Evolutionary conservation across 805 yeast species (phyloP).

Genomic region (Teunomyces atbi): DNA sequence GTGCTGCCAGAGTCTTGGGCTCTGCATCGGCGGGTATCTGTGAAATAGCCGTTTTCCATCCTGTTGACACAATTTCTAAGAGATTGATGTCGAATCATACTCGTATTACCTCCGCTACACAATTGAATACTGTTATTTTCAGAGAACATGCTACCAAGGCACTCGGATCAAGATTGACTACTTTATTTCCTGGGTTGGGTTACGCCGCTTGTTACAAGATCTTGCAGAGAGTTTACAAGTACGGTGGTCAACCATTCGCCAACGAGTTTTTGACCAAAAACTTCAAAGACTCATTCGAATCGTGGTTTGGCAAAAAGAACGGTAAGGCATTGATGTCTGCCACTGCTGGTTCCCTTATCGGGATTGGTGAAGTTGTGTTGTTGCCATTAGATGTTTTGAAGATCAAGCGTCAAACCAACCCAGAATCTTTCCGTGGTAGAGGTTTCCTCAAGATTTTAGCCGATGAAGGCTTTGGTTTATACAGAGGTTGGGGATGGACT

Average conservation of each 20-base stretch:
- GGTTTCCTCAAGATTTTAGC: constrained; percentile 81
- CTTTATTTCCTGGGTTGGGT: constrained; percentile 96
- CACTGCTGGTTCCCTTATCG: constrained; percentile 94
- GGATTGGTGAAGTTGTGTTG: constrained; percentile 95
- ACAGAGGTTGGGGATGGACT: constrained; percentile 99
- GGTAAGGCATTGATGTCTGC: constrained; percentile 98
- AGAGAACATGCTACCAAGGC: constrained; percentile 74
- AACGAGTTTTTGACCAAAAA: constrained; percentile 84
- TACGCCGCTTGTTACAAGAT: constrained; percentile 97
- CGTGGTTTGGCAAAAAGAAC: constrained; percentile 83
- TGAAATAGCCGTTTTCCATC: constrained; percentile 96
- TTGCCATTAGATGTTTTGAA: constrained; percentile 95
- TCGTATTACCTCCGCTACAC: constrained; percentile 57
- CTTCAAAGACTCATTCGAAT: constrained; percentile 68
- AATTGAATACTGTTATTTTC: constrained; percentile 85
- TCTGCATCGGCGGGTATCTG: constrained; percentile 98
- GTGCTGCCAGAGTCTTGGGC: constrained; percentile 85
- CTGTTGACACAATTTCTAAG: constrained; percentile 96
- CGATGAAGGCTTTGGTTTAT: constrained; percentile 92
- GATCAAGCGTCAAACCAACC: constrained; percentile 98
- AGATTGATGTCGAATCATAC: constrained; percentile 86
- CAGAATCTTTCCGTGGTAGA: constrained; percentile 99
- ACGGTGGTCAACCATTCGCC: constrained; percentile 99
- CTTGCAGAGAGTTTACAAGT: constrained; percentile 95
- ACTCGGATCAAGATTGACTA: constrained; percentile 65